A percentile compares a stretch with the other conserved stretches of the same genome.
Conservation (phyloP, 1,284 basidiomycete genomes). For the Microbotryum scabiosae region DNA sequence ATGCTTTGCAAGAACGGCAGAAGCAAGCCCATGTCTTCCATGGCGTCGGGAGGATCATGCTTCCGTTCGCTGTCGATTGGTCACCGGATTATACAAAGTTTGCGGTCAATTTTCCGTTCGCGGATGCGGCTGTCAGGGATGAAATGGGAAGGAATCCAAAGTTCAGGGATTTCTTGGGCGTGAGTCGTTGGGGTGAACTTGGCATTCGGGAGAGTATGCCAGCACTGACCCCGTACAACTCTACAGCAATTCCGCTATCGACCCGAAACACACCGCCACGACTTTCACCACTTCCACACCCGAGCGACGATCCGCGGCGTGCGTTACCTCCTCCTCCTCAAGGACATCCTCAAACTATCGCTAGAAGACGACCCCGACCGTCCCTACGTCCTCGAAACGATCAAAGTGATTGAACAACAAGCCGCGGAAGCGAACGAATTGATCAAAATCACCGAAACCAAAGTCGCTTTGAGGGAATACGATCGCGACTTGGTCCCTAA, state of each 20-base stretch:
- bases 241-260: constrained; percentile 60
- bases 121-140: constrained; percentile 75
- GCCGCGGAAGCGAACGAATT: constrained; percentile 64
- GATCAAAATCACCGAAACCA: constrained; percentile 69
- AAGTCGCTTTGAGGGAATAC: constrained; percentile 76
- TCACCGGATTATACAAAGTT: constrained; percentile 76
- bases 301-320: constrained; percentile 79
- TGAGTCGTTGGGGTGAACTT: constrained; percentile 42
- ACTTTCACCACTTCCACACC: constrained; percentile 80
- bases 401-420: constrained; percentile 73
- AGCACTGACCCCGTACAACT: constrained; percentile 1
- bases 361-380: constrained; percentile 63
- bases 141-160: constrained; percentile 73
- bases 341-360: constrained; percentile 64
- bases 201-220: neutral
- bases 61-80: constrained; percentile 82
- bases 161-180: constrained; percentile 81
- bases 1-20: constrained; percentile 77
- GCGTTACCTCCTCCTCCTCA: constrained; percentile 78
- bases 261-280: constrained; percentile 63
- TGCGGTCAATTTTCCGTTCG: constrained; percentile 72
- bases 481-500: constrained; percentile 71
- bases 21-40: constrained; percentile 79
- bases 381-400: constrained; percentile 66
- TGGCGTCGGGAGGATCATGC: constrained; percentile 80